Percentiles rank a stretch among this genome's conserved stretches.
These are phyloP conservation scores for Calonectria multiphialidica DNA, from an alignment of 2,329 filamentous ascomycete genomes.

Conservation along the genomic window DNA sequence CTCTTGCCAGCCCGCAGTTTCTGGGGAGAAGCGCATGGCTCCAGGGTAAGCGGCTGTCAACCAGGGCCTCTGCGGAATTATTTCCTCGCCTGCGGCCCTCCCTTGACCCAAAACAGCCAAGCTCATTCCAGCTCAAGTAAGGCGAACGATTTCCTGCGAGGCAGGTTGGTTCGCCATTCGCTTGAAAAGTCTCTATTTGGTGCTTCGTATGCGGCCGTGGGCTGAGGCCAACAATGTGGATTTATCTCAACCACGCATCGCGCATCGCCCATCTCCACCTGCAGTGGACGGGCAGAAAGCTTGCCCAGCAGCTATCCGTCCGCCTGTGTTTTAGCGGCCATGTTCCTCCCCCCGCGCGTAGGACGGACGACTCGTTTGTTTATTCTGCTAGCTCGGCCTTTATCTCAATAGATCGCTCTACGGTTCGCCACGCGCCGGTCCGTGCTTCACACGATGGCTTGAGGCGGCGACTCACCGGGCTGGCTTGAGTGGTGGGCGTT, in stretches of 20 bases:
- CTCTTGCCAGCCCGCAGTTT: neutral
- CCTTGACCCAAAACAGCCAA: neutral
- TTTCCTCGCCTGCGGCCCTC: neutral
- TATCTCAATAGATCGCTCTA: neutral
- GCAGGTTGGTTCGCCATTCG: neutral
- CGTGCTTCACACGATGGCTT: neutral
- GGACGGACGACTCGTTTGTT: neutral
- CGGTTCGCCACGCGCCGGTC: neutral
- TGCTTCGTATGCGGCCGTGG: neutral
- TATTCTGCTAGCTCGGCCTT: neutral
- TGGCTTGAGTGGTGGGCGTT: neutral
- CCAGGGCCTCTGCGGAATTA: no score
- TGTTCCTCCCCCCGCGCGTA: neutral
- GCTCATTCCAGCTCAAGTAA: neutral
- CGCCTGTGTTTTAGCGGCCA: neutral
- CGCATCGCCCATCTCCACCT: neutral
- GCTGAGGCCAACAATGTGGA: neutral
- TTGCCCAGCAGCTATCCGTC: neutral
- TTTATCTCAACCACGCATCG: neutral
- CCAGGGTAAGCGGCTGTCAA: neutral
- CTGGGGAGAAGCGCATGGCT: neutral
- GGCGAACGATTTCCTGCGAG: neutral
- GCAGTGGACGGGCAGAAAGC: constrained; percentile 1
- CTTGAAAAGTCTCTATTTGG: neutral
- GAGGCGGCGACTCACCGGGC: neutral